Conservation (phyloP, 208 protist species). For the Blechomonas ayalai region DNA sequence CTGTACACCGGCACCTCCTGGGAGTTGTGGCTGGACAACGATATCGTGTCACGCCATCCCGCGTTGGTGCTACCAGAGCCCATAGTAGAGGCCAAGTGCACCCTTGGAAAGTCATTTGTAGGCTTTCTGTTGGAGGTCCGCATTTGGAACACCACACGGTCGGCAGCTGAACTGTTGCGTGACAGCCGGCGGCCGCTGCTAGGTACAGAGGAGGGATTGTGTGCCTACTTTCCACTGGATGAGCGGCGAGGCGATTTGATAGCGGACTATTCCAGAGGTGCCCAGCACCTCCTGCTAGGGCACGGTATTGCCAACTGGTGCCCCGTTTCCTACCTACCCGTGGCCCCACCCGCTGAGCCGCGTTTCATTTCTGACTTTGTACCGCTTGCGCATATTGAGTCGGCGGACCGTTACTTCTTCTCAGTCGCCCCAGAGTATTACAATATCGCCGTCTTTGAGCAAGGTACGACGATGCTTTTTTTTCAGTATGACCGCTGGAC, state of each 20-base stretch:
- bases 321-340: conserved; percentile 38
- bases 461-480: conserved; percentile 27
- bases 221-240: conserved; percentile 77
- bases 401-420: conserved; percentile 47
- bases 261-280: conserved; percentile 49
- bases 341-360: conserved; percentile 9
- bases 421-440: conserved; percentile 38
- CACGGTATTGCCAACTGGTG: conserved; percentile 45
- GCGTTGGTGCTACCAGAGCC: conserved; percentile 51
- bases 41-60: conserved; percentile 27
- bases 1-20: conserved; percentile 80
- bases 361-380: conserved; percentile 63
- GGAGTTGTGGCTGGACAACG: conserved; percentile 74
- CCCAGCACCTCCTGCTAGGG: conserved; percentile 48
- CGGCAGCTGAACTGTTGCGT: conserved; percentile 44
- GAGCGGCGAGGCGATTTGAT: conserved; percentile 70
- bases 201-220: conserved; percentile 44
- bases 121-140: conserved; percentile 78
- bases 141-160: conserved; percentile 65
- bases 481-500: conserved; percentile 43
- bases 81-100: conserved; percentile 54
- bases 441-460: conserved; percentile 20
- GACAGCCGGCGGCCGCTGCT: conserved; percentile 53
- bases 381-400: conserved; percentile 48
- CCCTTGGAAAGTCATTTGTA: conserved; percentile 67